Base-by-base conservation (phyloP, 1,284 basidiomycete species). In the Fomitopsis pinicola region DNA sequence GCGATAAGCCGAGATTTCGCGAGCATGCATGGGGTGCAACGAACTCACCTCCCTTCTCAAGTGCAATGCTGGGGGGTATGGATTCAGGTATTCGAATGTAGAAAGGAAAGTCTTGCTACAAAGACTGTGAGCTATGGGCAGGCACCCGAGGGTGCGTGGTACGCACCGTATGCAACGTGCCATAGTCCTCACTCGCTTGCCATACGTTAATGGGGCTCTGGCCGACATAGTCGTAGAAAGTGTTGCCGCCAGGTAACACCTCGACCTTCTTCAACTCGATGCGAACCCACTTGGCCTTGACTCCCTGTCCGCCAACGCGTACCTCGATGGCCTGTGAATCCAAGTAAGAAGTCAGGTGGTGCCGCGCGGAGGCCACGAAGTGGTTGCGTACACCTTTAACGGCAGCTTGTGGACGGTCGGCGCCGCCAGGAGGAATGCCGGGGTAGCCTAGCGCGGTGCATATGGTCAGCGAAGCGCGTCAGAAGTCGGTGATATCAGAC, bases 181-280 rank as follows among this genome's bases (percentile, higher is more conserved):
- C 84, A 68, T 86, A 94, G 67, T 95, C 92, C 62, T 88, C 86
- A 50, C 83, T 81, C 50, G 88, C 79, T 63, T 82, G 82, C 89
- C 89, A 91, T 15, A 92, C 75, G 59, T 83, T 84, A 64, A 90
- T 78, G 5, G 88, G 88, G 68, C 87, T 88, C 17, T 85, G 83
- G 3, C 89, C 89, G 40, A 92, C 84, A 64, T 82, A 83, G 71
- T 91, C 86, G 67, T 82, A 84, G 76, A 88, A 92, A 8, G 86
- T 86, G 73, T 87, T 89, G 28, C 86, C 89, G 19, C 85, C 85
- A 1, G 91, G 91, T 52, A 93, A 79, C 1, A 84, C 87, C 75
- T 96, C 94, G 48, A 94, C 85, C 77, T 94, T 94, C 68, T 91
- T 85, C 69, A 95, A 80, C 76, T 95, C 92, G 63, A 95, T 86